Percentiles rank a stretch among this genome's conserved stretches.
phyloP scores from a whole-genome alignment of 352 stramenopile species.

The Thraustochytrium sp. region DNA sequence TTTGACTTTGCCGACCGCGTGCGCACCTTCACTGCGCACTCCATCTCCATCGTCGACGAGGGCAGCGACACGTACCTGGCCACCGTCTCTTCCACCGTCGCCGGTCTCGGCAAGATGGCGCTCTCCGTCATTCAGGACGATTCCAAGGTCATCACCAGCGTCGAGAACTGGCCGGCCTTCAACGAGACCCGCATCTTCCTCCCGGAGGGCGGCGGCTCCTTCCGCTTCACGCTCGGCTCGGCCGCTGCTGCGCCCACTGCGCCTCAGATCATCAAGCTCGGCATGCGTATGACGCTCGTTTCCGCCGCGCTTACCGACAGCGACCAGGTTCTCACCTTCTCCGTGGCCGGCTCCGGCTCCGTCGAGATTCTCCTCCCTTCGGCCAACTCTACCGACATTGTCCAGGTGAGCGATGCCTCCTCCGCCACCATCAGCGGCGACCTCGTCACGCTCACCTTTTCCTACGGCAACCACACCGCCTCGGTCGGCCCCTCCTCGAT shows the following conservation, averaged over 20 bases:
- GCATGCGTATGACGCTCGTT: neutral
- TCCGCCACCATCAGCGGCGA: neutral
- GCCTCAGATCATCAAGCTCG: neutral
- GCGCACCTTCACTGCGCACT: neutral
- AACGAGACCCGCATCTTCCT: neutral
- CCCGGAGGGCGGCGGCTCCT: neutral
- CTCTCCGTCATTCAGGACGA: neutral
- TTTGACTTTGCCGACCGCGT: constrained; percentile 33
- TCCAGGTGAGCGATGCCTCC: neutral
- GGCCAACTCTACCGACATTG: neutral
- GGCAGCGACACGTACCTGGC: neutral
- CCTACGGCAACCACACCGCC: neutral
- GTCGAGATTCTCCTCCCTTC: neutral
- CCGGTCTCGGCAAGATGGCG: neutral
- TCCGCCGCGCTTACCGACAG: neutral
- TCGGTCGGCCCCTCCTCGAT: neutral
- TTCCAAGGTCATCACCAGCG: neutral
- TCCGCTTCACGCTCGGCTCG: neutral
- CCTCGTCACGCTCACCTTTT: neutral
- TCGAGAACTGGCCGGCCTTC: neutral
- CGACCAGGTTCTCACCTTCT: neutral
- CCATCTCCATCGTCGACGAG: neutral
- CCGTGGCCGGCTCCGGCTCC: neutral
- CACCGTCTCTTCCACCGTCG: neutral
- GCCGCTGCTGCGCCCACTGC: neutral